Evolutionary conservation across 176 grass and related monocot genomes (phyloP), one percentile per base, ranked within the genome.

Genomic region (Phyllostachys edulis): DNA sequence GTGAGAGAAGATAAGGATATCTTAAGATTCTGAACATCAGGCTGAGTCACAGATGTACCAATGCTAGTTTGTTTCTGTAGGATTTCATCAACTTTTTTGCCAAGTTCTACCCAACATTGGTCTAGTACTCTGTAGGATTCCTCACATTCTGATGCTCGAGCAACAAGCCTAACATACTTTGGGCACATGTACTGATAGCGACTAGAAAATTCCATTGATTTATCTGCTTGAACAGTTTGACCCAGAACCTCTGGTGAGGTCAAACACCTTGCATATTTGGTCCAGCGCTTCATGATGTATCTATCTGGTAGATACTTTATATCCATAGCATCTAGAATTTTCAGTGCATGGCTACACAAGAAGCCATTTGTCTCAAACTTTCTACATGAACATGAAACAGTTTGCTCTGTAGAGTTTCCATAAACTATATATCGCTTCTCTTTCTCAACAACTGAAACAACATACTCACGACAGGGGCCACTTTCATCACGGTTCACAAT

Each of bases 231-330:
- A 42, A 87, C 38, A 63, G 63, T 71, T 83, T 74, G 74, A 32
- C 59, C 57, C 37, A 73, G 55, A 27, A 79, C 80, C n/a, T 77
- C 71, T 1, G 70, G 65, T 1, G 71, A 61, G 41, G 18, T 88
- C 46, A 49, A 70, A 81, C 84, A 63, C 68, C 88, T 89, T 38
- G 88, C 81, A 67, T 76, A 73, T 73, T 88, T 93, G 26, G 82
- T 88, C 91, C 91, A 93, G 64, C 91, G 77, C 57, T 77, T 93
- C 57, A 85, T 63, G 24, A 93, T 90, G 49, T 93, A 90, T 37
- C 49, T 83, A 41, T 75, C 85, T 24, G 91, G 85, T 65, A 90
- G 65, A 70, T 85, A 81, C 71, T 93, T 90, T 54, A 93, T 81
- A 78, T 90, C 85, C 82, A 93, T 88, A 50, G 72, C 44, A 88